Percentiles rank a stretch among this genome's conserved stretches.
Evolutionary conservation across 441 rosid genomes (phyloP).

Genomic region (Populus tomentosa): DNA sequence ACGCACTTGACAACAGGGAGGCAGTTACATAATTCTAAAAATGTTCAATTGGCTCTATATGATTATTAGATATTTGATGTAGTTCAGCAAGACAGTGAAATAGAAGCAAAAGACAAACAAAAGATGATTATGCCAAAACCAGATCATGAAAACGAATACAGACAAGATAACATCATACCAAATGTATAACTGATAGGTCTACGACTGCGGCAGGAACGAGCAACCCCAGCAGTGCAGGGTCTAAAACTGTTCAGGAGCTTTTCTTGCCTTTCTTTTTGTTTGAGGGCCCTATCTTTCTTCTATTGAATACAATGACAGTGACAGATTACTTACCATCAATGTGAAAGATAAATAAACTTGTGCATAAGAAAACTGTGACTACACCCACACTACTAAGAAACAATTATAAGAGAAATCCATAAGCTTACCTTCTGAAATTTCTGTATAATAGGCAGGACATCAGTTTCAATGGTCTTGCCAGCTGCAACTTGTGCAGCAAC

Average conservation of each 20-base stretch:
- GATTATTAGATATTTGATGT: not conserved
- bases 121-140: not conserved
- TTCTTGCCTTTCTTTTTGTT: slow-evolving; percentile 53
- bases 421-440: slow-evolving; percentile 55
- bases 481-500: slow-evolving; percentile 42
- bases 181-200: slow-evolving; percentile 62
- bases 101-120: not conserved
- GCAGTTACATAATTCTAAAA: not conserved
- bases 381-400: not conserved
- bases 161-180: slow-evolving; percentile 40
- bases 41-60: not conserved
- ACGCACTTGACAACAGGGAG: not conserved
- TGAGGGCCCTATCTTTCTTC: slow-evolving; percentile 67
- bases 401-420: not conserved
- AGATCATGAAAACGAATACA: slow-evolving; percentile 4
- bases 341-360: not conserved
- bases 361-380: not conserved
- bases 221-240: slow-evolving; percentile 29
- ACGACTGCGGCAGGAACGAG: slow-evolving; percentile 65
- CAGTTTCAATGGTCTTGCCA: slow-evolving; percentile 47
- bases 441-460: slow-evolving; percentile 53
- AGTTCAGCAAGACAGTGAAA: not conserved
- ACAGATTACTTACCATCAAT: not conserved
- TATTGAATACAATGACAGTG: slow-evolving; percentile 27
- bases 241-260: slow-evolving; percentile 36